Evolutionary conservation across 2,329 filamentous ascomycete genomes (phyloP), one percentile per base, ranked within the genome.

Genomic region (Diaporthe vexans): DNA sequence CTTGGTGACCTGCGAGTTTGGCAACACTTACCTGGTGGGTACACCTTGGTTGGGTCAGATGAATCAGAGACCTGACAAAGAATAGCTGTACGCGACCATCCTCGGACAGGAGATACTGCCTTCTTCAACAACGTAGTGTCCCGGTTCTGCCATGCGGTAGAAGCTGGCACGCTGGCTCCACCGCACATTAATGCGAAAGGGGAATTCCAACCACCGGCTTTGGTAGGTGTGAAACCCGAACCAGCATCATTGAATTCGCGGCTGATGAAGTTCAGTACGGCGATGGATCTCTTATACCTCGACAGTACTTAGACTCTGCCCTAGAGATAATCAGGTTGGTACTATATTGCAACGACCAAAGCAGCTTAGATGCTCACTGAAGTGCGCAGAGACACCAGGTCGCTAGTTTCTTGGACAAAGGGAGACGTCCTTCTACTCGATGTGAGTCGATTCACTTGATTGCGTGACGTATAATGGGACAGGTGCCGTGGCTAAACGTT

Each of bases 81-180:
- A 10, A 7, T 15, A 63, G 59, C 59, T 15, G 40, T 63, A 1
- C 59, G 40, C 2, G 15, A 63, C 5, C 59, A 63, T 5, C 59
- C 59, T 48, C 40, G 59, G 4, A 63, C 59, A 5, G 40, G 59
- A 8, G 40, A 63, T 1, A 63, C 59, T 48, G 59, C 59, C 24
- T 63, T 63, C 59, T 63, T 63, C 59, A 63, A 63, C 40, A 63
- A 63, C 19, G 19, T 63, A 3, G 59, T 63, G 17, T 63, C 59
- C 19, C 40, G 59, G 9, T 63, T 63, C 40, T 63, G 59, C 19
- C 40, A 63, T 15, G 59, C 59, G 11, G 59, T 63, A 10, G 40
- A 63, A 63, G 24, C 59, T n/a, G 59, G 59, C 2, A 63, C 59
- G 19, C 17, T 63, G 24, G 59, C 46, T 8, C 40, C 59, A 43